phyloP scores from a whole-genome alignment of 805 yeast genomes.

The Peterozyma xylosa region DNA sequence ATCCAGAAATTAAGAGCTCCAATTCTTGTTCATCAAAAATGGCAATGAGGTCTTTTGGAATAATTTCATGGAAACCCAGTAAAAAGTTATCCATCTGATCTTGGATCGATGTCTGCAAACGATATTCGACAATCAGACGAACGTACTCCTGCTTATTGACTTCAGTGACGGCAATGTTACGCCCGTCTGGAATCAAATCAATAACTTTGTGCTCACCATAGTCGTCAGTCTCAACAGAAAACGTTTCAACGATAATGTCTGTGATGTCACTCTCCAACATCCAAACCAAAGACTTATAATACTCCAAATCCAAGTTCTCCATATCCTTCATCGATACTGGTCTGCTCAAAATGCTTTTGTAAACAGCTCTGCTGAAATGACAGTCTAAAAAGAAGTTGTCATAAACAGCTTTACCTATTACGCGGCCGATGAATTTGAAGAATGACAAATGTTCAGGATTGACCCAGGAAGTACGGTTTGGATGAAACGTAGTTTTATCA shows the following conservation, averaged over 20 bases:
- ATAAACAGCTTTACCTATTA: slow-evolving; percentile 89
- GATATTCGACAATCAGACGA: slow-evolving; percentile 74
- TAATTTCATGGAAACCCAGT: slow-evolving; percentile 83
- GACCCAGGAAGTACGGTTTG: slow-evolving; percentile 85
- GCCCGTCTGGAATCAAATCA: slow-evolving; percentile 78
- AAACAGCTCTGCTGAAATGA: slow-evolving; percentile 92
- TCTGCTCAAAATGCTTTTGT: slow-evolving; percentile 75
- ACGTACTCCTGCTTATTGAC: slow-evolving; percentile 89
- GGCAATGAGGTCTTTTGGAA: slow-evolving; percentile 74
- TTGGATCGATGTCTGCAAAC: slow-evolving; percentile 72
- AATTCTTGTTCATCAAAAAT: slow-evolving; percentile 94
- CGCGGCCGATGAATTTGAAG: slow-evolving; percentile 89
- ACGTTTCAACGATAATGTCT: slow-evolving; percentile 89
- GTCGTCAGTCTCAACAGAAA: slow-evolving; percentile 88
- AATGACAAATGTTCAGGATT: slow-evolving; percentile 91
- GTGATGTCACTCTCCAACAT: slow-evolving; percentile 96
- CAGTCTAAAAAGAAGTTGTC: slow-evolving; percentile 86
- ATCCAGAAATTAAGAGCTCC: slow-evolving; percentile 85
- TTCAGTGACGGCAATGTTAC: slow-evolving; percentile 81
- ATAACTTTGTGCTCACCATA: slow-evolving; percentile 83
- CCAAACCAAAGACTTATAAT: slow-evolving; percentile 89
- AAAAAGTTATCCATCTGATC: slow-evolving; percentile 84
- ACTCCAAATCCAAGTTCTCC: slow-evolving; percentile 89
- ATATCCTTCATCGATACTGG: slow-evolving; percentile 84
- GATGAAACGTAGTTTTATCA: slow-evolving; percentile 91